phyloP scores from a whole-genome alignment of 257 asterid genomes.

The Solanum arcanum region DNA sequence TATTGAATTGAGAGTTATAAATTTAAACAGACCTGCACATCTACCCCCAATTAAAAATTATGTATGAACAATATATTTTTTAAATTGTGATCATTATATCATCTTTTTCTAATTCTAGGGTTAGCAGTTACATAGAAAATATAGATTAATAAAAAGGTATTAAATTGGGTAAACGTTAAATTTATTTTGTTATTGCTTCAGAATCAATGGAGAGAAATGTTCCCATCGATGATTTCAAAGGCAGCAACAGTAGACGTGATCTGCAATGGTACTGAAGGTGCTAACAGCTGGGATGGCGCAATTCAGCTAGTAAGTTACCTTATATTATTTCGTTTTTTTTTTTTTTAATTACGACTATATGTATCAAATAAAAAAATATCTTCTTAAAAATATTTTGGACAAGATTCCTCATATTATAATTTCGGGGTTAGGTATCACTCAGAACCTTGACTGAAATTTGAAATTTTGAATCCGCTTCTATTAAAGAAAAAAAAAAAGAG shows the following conservation, averaged over 20 bases:
- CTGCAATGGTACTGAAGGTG: slow-evolving; percentile 58
- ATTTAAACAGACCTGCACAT: not conserved
- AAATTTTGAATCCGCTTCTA: not conserved
- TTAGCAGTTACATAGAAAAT: not conserved
- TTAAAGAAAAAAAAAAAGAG: not conserved
- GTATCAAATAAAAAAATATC: not conserved
- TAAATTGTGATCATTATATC: not conserved
- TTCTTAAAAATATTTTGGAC: not conserved
- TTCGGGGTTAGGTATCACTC: not conserved
- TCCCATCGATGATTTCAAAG: slow-evolving; percentile 62
- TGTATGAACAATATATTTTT: not conserved
- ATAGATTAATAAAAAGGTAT: not conserved
- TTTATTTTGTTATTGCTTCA: not conserved
- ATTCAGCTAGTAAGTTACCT: slow-evolving; percentile 51
- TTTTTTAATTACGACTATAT: not conserved
- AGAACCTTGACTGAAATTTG: not conserved
- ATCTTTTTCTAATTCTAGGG: not conserved
- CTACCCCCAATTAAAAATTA: not conserved
- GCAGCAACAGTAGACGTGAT: slow-evolving; percentile 61
- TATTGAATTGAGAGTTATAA: too few relatives aligned
- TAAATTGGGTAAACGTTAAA: not conserved
- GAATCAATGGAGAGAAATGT: slow-evolving; percentile 37
- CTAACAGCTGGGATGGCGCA: slow-evolving; percentile 40
- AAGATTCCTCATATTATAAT: not conserved
- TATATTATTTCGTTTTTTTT: too few relatives aligned